Conservation (phyloP, 345 rosid genomes). For the Excoecaria agallocha region DNA sequence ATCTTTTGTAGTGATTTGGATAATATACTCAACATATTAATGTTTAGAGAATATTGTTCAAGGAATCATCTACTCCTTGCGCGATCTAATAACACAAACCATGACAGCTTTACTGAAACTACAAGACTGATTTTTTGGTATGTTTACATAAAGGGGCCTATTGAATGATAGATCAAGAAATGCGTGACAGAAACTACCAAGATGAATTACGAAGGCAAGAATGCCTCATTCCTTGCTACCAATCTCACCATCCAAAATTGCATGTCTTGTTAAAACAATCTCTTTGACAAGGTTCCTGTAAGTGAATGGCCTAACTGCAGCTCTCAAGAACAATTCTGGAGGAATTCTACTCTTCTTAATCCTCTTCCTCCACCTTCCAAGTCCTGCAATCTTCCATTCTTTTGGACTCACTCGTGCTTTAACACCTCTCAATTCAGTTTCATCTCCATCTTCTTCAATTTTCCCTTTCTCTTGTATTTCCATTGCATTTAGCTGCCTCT, state of each 20-base stretch:
- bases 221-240: constrained; percentile 42
- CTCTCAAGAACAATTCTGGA: constrained; percentile 72
- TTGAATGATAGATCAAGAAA: too few species aligned
- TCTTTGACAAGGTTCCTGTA: constrained; percentile 94
- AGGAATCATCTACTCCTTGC: not conserved
- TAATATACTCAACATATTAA: too few species aligned
- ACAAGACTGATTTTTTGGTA: not conserved
- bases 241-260: constrained; percentile 83
- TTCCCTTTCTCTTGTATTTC: constrained; percentile 28
- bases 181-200: not conserved
- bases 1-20: too few species aligned
- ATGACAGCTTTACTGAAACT: too few species aligned
- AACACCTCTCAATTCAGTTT: constrained; percentile 57
- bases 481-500: constrained; percentile 50
- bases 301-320: constrained; percentile 83
- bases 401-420: constrained; percentile 69
- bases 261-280: constrained; percentile 91
- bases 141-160: not conserved
- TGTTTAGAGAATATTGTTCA: not conserved
- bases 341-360: constrained; percentile 75
- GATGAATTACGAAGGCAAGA: not conserved
- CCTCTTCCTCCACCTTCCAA: constrained; percentile 76
- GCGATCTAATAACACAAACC: not conserved
- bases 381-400: constrained; percentile 74
- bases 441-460: constrained; percentile 54